A percentile compares a stretch with the other conserved stretches of the same genome.
phyloP scores from a whole-genome alignment of 192 early-diverging fungal species.

The Rhizophlyctis rosea region DNA sequence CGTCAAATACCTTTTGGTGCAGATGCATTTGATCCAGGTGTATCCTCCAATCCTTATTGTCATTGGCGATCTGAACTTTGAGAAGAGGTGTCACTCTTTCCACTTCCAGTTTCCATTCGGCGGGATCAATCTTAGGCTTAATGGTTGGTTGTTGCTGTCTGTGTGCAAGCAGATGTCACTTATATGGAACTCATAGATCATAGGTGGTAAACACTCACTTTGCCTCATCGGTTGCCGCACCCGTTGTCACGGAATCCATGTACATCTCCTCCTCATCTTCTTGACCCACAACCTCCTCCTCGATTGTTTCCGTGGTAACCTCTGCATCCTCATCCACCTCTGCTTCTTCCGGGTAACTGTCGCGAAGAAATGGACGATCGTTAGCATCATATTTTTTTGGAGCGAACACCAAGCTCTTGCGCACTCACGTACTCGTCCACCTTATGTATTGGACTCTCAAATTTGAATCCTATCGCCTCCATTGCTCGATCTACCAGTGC shows the following conservation, averaged over 20 bases:
- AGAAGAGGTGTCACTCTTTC: constrained; percentile 53
- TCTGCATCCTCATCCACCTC: constrained; percentile 62
- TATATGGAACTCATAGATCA: too few relatives aligned
- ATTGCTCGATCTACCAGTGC: constrained; percentile 47
- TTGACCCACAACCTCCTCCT: constrained; percentile 39
- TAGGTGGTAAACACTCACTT: constrained; percentile 22
- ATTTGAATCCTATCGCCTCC: constrained; percentile 30
- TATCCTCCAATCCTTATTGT: constrained; percentile 62
- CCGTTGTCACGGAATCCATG: constrained; percentile 18
- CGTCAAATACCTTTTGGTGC: constrained; percentile 37
- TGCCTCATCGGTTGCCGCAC: constrained; percentile 19
- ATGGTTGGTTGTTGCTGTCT: too few relatives aligned
- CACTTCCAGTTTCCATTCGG: constrained; percentile 57
- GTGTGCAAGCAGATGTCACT: too few relatives aligned
- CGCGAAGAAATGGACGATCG: constrained; percentile 1
- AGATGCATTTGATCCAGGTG: constrained; percentile 54
- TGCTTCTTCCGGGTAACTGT: constrained; percentile 59
- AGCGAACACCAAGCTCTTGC: too few relatives aligned
- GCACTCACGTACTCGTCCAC: constrained; percentile 55
- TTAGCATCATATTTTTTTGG: too few relatives aligned
- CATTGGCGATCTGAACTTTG: constrained; percentile 51
- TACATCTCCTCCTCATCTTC: constrained; percentile 53
- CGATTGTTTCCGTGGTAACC: constrained; percentile 53
- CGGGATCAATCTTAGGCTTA: constrained; percentile 45
- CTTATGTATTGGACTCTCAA: constrained; percentile 50